A percentile compares a stretch with the other conserved stretches of the same genome.
These are phyloP conservation scores for Leccinum insigne DNA, from an alignment of 1,284 basidiomycete genomes.

Conservation along the genomic window DNA sequence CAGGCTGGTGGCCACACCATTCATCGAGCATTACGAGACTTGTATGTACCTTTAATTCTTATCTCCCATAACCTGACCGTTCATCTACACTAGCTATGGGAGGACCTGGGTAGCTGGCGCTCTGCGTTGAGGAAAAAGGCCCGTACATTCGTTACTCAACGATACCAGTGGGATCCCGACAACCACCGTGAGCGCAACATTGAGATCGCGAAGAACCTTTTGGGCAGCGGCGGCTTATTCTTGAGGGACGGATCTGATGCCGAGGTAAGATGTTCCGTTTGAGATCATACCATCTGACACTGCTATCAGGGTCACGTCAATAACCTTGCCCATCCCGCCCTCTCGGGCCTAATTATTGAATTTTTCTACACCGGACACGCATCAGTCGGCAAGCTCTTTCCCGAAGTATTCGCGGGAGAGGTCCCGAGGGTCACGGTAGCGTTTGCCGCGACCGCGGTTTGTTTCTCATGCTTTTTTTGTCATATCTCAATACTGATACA, in stretches of 20 bases:
- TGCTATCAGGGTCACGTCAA: neutral
- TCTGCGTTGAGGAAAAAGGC: neutral
- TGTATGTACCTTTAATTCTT: neutral
- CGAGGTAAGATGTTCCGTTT: neutral
- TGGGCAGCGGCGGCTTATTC: neutral
- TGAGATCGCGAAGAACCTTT: neutral
- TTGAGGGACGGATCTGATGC: neutral
- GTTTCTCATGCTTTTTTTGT: neutral
- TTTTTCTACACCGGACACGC: neutral
- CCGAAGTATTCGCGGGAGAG: neutral
- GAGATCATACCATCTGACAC: neutral
- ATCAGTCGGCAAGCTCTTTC: neutral
- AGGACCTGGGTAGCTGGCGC: neutral
- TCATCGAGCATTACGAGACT: neutral
- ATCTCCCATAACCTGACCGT: neutral
- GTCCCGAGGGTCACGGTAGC: neutral
- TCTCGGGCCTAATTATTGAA: neutral
- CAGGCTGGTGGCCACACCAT: neutral
- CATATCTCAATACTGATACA: neutral
- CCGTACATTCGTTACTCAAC: neutral
- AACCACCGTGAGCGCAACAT: neutral
- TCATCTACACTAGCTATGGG: neutral
- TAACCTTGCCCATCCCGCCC: neutral
- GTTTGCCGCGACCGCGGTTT: neutral
- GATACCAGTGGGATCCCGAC: neutral